Conservation (phyloP, 2,329 filamentous ascomycete species). For the Escovopsis sp. region DNA sequence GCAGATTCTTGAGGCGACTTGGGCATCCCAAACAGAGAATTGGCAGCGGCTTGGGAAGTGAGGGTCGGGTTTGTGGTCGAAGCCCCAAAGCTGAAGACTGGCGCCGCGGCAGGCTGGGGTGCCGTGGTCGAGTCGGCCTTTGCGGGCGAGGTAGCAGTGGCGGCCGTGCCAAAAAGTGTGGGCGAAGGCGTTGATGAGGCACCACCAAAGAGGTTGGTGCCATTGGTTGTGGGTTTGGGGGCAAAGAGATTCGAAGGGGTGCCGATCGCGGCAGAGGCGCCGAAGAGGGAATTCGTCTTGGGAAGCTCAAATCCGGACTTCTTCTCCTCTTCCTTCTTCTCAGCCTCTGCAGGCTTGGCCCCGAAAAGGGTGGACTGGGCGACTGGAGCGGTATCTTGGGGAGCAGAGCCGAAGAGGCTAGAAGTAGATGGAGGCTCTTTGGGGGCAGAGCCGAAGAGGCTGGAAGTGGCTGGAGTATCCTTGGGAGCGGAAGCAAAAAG, state of each 20-base stretch:
- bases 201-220: slow-evolving; percentile 7
- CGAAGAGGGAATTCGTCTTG: slow-evolving; percentile 7
- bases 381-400: slow-evolving; percentile 13
- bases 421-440: slow-evolving; percentile 13
- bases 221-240: neutral
- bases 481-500: slow-evolving; percentile 25
- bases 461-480: slow-evolving; percentile 16
- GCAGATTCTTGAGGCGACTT: slow-evolving; percentile 18
- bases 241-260: slow-evolving; percentile 7
- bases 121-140: slow-evolving; percentile 10
- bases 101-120: slow-evolving; percentile 10
- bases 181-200: neutral
- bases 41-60: slow-evolving; percentile 14
- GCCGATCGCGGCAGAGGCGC: neutral
- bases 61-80: slow-evolving; percentile 15
- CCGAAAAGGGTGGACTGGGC: slow-evolving; percentile 21
- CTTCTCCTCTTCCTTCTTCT: slow-evolving; percentile 16
- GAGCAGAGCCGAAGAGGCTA: slow-evolving; percentile 14
- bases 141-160: slow-evolving; percentile 1
- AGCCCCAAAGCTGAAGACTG: slow-evolving; percentile 21
- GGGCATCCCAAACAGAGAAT: slow-evolving; percentile 24
- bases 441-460: slow-evolving; percentile 22
- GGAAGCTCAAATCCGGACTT: slow-evolving; percentile 9
- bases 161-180: slow-evolving; percentile 18
- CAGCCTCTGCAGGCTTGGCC: slow-evolving; percentile 15